Evolutionary conservation across 208 protist species (phyloP).

Genomic region (Sergeia podlipaevii): DNA sequence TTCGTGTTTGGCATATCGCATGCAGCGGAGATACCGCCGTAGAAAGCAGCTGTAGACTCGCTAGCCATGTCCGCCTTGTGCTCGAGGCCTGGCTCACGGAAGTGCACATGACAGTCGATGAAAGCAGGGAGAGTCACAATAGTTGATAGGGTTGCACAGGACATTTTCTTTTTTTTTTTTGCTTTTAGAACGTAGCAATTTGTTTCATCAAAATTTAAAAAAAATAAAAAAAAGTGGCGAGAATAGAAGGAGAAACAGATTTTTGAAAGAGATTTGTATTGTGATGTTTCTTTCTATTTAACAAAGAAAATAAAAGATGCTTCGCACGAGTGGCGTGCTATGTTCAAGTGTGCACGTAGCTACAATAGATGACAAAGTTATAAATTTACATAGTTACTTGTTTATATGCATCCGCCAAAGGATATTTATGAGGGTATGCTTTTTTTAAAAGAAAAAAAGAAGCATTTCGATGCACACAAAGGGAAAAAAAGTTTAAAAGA

Average conservation of each 20-base stretch:
- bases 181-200: not conserved
- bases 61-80: constrained; percentile 92
- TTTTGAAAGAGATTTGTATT: constrained; percentile 7
- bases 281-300: not conserved
- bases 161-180: constrained; percentile 14
- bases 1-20: constrained; percentile 90
- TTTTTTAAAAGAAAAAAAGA: constrained; percentile 11
- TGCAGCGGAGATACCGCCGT: constrained; percentile 82
- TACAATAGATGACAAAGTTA: no score
- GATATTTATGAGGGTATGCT: no score
- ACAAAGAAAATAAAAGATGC: no score
- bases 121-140: constrained; percentile 63
- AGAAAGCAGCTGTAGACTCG: constrained; percentile 86
- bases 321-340: no score
- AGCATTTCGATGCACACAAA: no score
- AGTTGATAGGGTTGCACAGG: not conserved
- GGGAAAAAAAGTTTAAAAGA: no score
- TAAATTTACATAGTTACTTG: no score
- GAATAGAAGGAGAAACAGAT: constrained; percentile 10
- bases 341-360: no score
- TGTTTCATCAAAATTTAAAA: not conserved
- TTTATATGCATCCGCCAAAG: no score
- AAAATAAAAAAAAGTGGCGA: constrained; percentile 7
- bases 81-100: constrained; percentile 91
- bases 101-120: constrained; percentile 94